A percentile compares a stretch with the other conserved stretches of the same genome.
These are phyloP conservation scores for Clavispora santaluciae DNA, from an alignment of 805 yeast species.

Conservation along the genomic window DNA sequence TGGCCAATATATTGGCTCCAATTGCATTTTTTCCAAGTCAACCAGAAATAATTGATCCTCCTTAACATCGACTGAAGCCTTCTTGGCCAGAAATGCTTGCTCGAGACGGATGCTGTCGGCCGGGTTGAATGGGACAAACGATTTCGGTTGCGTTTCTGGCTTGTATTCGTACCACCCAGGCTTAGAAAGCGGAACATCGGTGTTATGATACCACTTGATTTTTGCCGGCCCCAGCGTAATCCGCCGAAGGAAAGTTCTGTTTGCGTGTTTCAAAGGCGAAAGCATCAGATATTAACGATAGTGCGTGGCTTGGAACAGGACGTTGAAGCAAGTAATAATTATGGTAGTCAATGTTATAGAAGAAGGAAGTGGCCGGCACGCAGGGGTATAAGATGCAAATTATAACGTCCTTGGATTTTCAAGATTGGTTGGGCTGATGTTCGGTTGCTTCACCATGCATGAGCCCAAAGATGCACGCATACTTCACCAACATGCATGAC, in stretches of 20 bases:
- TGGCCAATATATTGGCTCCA: slow-evolving; percentile 79
- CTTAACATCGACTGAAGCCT: slow-evolving; percentile 51
- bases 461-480: too few relatives aligned
- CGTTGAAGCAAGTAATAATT: neutral
- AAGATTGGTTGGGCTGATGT: too few relatives aligned
- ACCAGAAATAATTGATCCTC: slow-evolving; percentile 81
- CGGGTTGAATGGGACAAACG: slow-evolving; percentile 63
- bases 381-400: too few relatives aligned
- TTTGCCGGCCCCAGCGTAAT: slow-evolving; percentile 4
- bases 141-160: slow-evolving; percentile 46
- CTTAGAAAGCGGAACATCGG: slow-evolving; percentile 67
- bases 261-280: neutral
- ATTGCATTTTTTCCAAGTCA: slow-evolving; percentile 46
- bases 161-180: slow-evolving; percentile 57
- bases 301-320: neutral
- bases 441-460: too few relatives aligned
- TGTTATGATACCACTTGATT: slow-evolving; percentile 75
- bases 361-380: too few relatives aligned
- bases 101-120: slow-evolving; percentile 65
- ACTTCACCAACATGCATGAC: too few relatives aligned
- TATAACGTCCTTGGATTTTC: too few relatives aligned
- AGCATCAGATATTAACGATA: neutral
- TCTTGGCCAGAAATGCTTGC: slow-evolving; percentile 25
- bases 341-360: too few relatives aligned
- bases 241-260: neutral